Evolutionary conservation across 805 yeast species (phyloP).

Genomic region (Yamadazyma ubonensis): DNA sequence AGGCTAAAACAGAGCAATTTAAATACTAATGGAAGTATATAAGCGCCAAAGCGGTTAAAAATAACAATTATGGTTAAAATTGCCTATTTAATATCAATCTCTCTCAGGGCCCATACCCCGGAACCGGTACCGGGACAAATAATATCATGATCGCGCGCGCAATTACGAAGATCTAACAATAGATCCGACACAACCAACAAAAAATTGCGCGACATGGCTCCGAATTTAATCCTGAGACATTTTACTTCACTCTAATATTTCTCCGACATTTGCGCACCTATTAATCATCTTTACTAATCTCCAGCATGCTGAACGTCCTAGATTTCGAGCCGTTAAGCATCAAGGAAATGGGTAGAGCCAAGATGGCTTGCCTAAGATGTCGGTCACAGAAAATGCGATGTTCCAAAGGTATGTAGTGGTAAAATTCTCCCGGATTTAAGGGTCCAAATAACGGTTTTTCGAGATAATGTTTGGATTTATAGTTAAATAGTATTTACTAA

Average conservation of each 20-base stretch:
- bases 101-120: neutral
- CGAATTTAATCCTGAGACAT: too few species aligned
- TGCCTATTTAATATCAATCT: neutral
- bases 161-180: neutral
- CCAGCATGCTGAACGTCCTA: constrained; percentile 1
- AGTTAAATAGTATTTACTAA: constrained; percentile 4
- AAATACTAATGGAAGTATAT: too few species aligned
- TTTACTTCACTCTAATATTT: neutral
- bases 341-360: constrained; percentile 13
- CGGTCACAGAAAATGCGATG: constrained; percentile 14
- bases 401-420: constrained; percentile 13
- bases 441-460: neutral
- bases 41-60: too few species aligned
- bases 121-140: neutral
- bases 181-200: neutral
- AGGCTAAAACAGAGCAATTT: too few species aligned
- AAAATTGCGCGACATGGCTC: neutral
- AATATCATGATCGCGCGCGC: neutral
- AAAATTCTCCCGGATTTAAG: neutral
- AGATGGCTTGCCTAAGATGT: constrained; percentile 15
- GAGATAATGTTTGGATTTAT: neutral
- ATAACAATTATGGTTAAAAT: neutral
- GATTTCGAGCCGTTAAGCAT: constrained; percentile 13
- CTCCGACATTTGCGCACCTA: neutral
- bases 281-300: neutral